These are phyloP conservation scores for Prinsepia uniflora DNA, from an alignment of 306 rosid genomes.

Conservation along the genomic window DNA sequence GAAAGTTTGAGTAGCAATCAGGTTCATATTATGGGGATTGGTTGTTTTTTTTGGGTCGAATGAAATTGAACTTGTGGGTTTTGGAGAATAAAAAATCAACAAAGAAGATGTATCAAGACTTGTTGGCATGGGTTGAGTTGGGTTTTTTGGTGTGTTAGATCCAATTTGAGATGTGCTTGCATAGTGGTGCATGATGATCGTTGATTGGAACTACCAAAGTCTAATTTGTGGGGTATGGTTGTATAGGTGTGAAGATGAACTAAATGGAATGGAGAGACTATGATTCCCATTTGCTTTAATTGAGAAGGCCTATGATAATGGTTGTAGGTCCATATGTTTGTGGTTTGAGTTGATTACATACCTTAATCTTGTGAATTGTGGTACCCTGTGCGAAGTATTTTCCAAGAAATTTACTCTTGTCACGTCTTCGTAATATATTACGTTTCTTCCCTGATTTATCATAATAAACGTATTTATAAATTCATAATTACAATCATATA, in stretches of 20 bases:
- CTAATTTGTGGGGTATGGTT: neutral
- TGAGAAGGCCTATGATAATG: neutral
- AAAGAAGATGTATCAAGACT: neutral
- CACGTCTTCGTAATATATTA: rapidly evolving
- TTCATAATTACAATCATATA: no score
- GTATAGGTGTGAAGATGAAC: neutral
- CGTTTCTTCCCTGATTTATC: no score
- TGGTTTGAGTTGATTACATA: neutral
- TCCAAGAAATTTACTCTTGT: neutral
- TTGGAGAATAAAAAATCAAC: neutral
- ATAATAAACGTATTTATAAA: no score
- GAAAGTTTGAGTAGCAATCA: neutral
- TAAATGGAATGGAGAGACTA: neutral
- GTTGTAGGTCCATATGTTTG: neutral
- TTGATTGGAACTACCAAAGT: neutral
- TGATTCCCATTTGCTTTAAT: neutral
- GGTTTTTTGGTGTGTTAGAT: neutral
- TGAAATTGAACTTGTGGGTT: neutral
- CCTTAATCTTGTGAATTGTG: neutral
- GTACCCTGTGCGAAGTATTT: neutral
- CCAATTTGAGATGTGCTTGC: neutral
- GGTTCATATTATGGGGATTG: neutral
- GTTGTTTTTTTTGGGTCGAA: neutral
- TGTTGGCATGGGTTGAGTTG: neutral
- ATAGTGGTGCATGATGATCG: neutral